Conservation (phyloP, 2,329 filamentous ascomycete species). For the Ophidiomyces ophidiicola region DNA sequence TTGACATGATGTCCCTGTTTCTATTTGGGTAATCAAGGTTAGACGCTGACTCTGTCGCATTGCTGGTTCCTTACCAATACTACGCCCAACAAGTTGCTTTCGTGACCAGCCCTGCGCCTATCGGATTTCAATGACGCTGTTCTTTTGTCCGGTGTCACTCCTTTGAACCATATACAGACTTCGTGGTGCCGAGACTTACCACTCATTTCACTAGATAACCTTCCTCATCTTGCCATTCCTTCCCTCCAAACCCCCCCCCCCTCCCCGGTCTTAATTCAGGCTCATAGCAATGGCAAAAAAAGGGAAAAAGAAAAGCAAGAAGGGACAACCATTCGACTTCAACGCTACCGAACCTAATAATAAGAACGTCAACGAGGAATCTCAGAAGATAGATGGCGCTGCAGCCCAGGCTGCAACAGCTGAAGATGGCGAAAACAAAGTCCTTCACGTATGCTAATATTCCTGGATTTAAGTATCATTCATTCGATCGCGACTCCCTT, state of each 20-base stretch:
- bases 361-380: constrained; percentile 22
- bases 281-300: constrained; percentile 24
- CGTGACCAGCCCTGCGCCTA: constrained; percentile 6
- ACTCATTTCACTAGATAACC: constrained; percentile 13
- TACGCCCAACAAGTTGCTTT: constrained; percentile 8
- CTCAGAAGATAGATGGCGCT: constrained; percentile 22
- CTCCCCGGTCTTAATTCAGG: constrained; percentile 4
- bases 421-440: constrained; percentile 26
- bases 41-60: constrained; percentile 3
- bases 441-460: constrained; percentile 34
- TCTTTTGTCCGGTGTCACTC: constrained; percentile 13
- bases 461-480: constrained; percentile 34
- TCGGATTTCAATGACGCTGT: constrained; percentile 4
- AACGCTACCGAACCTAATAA: constrained; percentile 16
- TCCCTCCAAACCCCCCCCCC: constrained; percentile 9
- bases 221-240: constrained; percentile 9
- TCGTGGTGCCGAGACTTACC: constrained; percentile 13
- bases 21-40: constrained; percentile 4
- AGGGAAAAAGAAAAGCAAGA: constrained; percentile 25
- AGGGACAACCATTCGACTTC: constrained; percentile 23
- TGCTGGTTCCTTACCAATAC: constrained; percentile 2
- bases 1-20: constrained; percentile 2
- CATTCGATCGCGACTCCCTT: constrained; percentile 29
- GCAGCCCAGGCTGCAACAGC: constrained; percentile 22
- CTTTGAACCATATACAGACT: constrained; percentile 8